Conservation (phyloP, 495 filamentous ascomycete species). For the Beverwykella pulmonaria region DNA sequence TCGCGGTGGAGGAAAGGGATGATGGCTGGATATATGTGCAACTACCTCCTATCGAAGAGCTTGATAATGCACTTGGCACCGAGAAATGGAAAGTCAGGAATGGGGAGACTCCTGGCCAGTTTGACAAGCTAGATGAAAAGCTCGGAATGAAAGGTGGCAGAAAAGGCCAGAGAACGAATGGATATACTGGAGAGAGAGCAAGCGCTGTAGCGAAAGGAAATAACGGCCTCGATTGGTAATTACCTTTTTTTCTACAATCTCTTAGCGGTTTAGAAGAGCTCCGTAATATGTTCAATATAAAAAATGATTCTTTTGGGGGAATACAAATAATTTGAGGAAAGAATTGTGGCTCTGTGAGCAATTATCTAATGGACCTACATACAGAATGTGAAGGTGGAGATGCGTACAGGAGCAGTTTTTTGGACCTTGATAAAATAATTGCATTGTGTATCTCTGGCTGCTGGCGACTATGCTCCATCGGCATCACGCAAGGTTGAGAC, state of each 20-base stretch:
- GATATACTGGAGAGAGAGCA: too few species aligned
- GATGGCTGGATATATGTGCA: slow-evolving; percentile 85
- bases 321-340: too few species aligned
- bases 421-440: neutral
- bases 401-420: too few species aligned
- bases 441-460: too few species aligned
- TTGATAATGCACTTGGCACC: slow-evolving; percentile 80
- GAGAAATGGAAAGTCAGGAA: slow-evolving; percentile 80
- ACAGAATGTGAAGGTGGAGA: too few species aligned
- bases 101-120: slow-evolving; percentile 64
- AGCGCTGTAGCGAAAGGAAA: neutral
- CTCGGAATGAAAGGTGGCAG: slow-evolving; percentile 58
- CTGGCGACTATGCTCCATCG: neutral
- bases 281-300: too few species aligned
- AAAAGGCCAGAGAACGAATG: slow-evolving; percentile 45
- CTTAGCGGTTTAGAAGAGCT: too few species aligned
- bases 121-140: slow-evolving; percentile 69
- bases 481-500: neutral
- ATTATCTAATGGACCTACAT: too few species aligned
- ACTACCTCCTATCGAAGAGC: slow-evolving; percentile 79
- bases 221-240: slow-evolving; percentile 13
- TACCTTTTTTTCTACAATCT: neutral
- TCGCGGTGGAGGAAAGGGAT: slow-evolving; percentile 72
- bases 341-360: too few species aligned
- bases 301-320: too few species aligned